Conservation (phyloP, 495 filamentous ascomycete genomes). For the Aspergillus campestris region DNA sequence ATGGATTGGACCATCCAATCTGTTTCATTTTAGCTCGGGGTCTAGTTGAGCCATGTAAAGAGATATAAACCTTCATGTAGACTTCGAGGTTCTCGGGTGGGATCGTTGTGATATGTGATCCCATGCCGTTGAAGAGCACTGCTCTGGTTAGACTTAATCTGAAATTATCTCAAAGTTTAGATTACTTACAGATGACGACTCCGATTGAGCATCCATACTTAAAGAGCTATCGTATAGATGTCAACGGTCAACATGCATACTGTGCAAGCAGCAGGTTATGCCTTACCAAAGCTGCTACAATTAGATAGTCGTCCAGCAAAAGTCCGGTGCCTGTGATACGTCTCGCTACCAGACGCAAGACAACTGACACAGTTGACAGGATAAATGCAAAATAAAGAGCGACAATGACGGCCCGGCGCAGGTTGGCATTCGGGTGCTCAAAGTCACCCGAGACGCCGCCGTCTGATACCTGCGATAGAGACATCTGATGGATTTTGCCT, state of each 20-base stretch:
- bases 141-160: background rate
- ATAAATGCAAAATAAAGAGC: conserved; percentile 23
- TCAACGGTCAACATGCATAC: background rate
- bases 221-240: conserved; percentile 14
- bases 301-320: conserved; percentile 32
- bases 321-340: conserved; percentile 17
- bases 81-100: conserved; percentile 17
- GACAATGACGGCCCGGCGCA: conserved; percentile 19
- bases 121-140: conserved; percentile 27
- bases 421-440: conserved; percentile 8
- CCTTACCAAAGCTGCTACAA: conserved; percentile 25
- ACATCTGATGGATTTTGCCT: background rate
- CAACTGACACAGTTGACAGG: conserved; percentile 21
- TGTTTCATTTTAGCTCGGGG: background rate
- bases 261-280: background rate
- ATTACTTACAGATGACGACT: conserved; percentile 18
- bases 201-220: conserved; percentile 29
- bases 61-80: conserved; percentile 20
- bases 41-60: background rate
- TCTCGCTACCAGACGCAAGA: conserved; percentile 20
- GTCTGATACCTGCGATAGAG: background rate
- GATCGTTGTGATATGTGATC: conserved; percentile 26
- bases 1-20: conserved; percentile 18
- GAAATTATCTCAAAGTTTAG: background rate
- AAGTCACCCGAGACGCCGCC: conserved; percentile 1